A percentile compares a stretch with the other conserved stretches of the same genome.
These are phyloP conservation scores for Picochlorum sp. DNA, from an alignment of 139 green algal genomes.

Conservation along the genomic window DNA sequence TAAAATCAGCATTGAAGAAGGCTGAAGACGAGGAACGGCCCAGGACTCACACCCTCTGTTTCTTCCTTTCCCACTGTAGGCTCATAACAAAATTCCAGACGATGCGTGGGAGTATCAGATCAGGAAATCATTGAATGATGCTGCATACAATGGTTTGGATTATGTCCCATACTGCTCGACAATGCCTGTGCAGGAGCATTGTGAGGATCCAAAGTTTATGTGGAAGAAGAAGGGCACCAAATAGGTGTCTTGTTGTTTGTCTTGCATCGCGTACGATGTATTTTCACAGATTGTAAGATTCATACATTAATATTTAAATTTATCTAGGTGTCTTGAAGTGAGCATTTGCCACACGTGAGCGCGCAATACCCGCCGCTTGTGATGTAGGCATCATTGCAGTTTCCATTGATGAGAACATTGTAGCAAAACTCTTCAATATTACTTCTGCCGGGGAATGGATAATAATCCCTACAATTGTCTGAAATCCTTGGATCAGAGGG, in stretches of 20 bases:
- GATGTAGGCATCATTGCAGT: too few relatives aligned
- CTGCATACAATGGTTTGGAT: conserved; percentile 52
- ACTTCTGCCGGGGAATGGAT: too few relatives aligned
- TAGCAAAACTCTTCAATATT: too few relatives aligned
- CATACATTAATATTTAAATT: too few relatives aligned
- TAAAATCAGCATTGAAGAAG: not conserved
- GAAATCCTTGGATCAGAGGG: too few relatives aligned
- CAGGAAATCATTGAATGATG: conserved; percentile 57
- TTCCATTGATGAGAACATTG: too few relatives aligned
- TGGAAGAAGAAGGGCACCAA: conserved; percentile 34
- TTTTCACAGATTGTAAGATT: too few relatives aligned
- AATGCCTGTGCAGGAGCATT: conserved; percentile 51
- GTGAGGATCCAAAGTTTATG: conserved; percentile 48
- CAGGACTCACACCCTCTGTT: not conserved
- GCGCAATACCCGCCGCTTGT: too few relatives aligned
- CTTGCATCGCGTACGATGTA: too few relatives aligned
- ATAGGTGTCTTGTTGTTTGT: not conserved
- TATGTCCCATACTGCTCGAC: conserved; percentile 60
- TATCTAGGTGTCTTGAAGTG: too few relatives aligned
- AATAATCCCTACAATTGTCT: too few relatives aligned
- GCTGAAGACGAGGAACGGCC: not conserved
- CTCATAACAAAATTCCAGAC: conserved; percentile 40
- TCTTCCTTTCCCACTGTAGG: conserved; percentile 20
- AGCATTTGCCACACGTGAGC: too few relatives aligned
- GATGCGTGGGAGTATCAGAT: conserved; percentile 65